Evolutionary conservation across 192 early-diverging fungal genomes (phyloP).

Genomic region (Dimargaris verticillata): DNA sequence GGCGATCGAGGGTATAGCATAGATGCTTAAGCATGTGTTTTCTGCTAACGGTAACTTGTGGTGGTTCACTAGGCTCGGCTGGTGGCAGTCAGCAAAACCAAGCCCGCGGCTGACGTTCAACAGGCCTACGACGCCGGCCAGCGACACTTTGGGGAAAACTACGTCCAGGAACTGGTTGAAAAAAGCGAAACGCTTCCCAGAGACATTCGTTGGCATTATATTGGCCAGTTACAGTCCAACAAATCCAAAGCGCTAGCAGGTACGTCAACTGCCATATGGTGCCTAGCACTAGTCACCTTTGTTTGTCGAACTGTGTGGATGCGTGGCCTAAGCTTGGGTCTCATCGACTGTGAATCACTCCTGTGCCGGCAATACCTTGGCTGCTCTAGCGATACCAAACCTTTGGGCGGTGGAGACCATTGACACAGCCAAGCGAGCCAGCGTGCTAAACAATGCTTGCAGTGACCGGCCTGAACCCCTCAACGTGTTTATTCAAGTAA

Average conservation of each 20-base stretch:
- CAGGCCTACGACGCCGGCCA: conserved; percentile 70
- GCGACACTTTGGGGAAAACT: conserved; percentile 94
- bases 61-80: conserved; percentile 31
- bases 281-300: too few relatives aligned
- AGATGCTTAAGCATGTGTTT: too few relatives aligned
- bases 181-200: conserved; percentile 63
- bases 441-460: conserved; percentile 64
- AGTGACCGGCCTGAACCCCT: conserved; percentile 30
- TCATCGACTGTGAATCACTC: not conserved
- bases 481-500: conserved; percentile 81
- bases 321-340: not conserved
- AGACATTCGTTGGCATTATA: conserved; percentile 97
- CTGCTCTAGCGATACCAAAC: conserved; percentile 49
- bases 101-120: conserved; percentile 64
- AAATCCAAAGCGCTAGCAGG: conserved; percentile 79
- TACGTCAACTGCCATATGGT: too few relatives aligned
- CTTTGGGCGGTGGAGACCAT: conserved; percentile 88
- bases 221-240: conserved; percentile 90
- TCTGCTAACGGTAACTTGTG: too few relatives aligned
- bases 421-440: conserved; percentile 68
- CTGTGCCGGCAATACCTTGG: not conserved
- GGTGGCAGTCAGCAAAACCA: conserved; percentile 91
- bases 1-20: too few relatives aligned
- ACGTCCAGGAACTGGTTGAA: conserved; percentile 85
- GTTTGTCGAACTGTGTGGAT: not conserved